Evolutionary conservation across 2,329 filamentous ascomycete species (phyloP), one percentile per base, ranked within the genome.

Genomic region (Elsinoe perseae): DNA sequence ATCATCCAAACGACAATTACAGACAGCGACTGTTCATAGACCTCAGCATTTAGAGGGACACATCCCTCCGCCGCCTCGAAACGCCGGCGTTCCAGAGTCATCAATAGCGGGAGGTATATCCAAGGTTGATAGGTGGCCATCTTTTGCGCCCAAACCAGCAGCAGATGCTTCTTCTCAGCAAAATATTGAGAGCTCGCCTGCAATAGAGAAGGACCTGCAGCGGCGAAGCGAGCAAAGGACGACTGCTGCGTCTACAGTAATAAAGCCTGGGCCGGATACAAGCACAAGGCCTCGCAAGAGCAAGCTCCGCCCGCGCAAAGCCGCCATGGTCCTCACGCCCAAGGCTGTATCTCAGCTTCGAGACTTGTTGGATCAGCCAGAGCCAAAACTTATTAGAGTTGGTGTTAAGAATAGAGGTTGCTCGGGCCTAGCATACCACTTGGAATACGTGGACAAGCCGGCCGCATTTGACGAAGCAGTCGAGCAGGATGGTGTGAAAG

Each of bases 341-440:
- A 75, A 83, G 1, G 93, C 93, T 0, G 85, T 95, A 2, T 77
- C 84, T 46, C 90, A 95, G 65, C 77, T 98, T 30, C 82, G 82
- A 57, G 78, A 80, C 16, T 74, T 98, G 34, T 80, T 96, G 5
- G 82, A 91, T 59, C 85, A 90, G 65, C 93, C 93, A 0, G 84
- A 93, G 23, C 90, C 91, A 1, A 95, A 95, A 74, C 79, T 95
- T 62, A 95, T 98, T 70, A 85, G 93, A 64, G 88, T 98, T 4
- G 91, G 93, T 10, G 93, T 97, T 60, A 89, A 86, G 71, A 96
- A 95, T 72, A 82, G 89, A 62, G 93, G 93, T 8, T 98, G 93
- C 72, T 96, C 90, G 54, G 93, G 93, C 14, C 75, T 97, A 62
- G 86, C 91, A 28, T 98, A 98, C 70, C 84, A 96, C 67, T 77